Evolutionary conservation across 805 yeast genomes (phyloP).

Genomic region (Starmera dryadoides): DNA sequence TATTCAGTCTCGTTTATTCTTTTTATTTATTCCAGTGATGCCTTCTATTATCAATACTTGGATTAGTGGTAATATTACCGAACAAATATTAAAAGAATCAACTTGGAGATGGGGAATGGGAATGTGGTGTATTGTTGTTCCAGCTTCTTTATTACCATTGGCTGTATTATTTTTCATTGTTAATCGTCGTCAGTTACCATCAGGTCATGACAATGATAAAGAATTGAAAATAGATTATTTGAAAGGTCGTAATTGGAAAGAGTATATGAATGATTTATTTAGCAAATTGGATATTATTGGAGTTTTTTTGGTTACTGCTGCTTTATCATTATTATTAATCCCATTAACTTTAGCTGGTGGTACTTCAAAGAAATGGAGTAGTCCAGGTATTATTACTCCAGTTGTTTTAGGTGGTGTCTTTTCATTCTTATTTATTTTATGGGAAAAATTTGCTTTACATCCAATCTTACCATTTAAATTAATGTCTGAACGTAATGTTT

Average conservation of each 20-base stretch:
- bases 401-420: conserved; percentile 50
- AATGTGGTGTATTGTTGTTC: conserved; percentile 55
- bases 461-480: conserved; percentile 52
- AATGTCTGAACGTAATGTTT: conserved; percentile 55
- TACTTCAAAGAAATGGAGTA: conserved; percentile 39
- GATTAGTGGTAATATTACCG: no score
- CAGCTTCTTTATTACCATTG: conserved; percentile 43
- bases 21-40: no score
- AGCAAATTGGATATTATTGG: conserved; percentile 63
- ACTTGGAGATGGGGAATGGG: conserved; percentile 31
- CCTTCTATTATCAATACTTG: conserved; percentile 10
- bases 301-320: conserved; percentile 42
- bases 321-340: conserved; percentile 52
- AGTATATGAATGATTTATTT: conserved; percentile 32
- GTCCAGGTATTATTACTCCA: conserved; percentile 55
- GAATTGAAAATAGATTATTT: conserved; percentile 23
- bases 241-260: conserved; percentile 9
- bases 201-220: conserved; percentile 36
- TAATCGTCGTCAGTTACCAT: conserved; percentile 35
- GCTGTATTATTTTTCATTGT: conserved; percentile 25
- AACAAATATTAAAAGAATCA: no score
- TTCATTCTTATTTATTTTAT: conserved; percentile 39
- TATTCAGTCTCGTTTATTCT: no score
- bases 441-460: conserved; percentile 52
- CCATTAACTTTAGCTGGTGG: conserved; percentile 73